These are phyloP conservation scores for Glycyrrhiza uralensis DNA, from an alignment of 306 rosid species.

Conservation along the genomic window DNA sequence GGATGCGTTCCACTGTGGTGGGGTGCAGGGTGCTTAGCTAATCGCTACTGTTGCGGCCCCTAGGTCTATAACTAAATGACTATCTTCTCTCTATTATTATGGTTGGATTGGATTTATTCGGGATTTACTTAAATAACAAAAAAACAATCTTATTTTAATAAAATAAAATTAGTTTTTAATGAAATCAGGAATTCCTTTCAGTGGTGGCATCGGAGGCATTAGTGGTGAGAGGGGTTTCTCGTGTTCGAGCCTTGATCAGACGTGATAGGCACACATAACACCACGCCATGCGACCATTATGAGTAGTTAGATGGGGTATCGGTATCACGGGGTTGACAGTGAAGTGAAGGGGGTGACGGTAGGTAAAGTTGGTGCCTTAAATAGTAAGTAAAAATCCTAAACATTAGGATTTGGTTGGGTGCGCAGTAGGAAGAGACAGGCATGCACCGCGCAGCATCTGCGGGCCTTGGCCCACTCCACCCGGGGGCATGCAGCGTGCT, in stretches of 20 bases:
- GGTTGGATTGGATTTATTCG: too few species aligned
- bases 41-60: neutral
- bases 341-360: conserved; percentile 18
- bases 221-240: neutral
- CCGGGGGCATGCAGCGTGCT: conserved; percentile 16
- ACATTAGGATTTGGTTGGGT: conserved; percentile 25
- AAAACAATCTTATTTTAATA: too few species aligned
- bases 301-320: conserved; percentile 9
- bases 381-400: conserved; percentile 6
- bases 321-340: conserved; percentile 30
- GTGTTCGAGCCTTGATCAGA: neutral
- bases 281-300: neutral
- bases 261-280: neutral
- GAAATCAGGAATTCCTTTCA: neutral
- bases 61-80: too few species aligned
- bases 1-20: neutral
- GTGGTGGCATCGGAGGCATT: neutral
- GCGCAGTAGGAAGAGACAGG: neutral
- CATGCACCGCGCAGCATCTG: conserved; percentile 21
- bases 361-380: conserved; percentile 24
- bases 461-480: conserved; percentile 29
- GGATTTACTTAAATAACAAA: too few species aligned
- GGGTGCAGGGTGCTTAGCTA: neutral
- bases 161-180: too few species aligned
- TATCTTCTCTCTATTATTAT: too few species aligned